A percentile compares a stretch with the other conserved stretches of the same genome.
These are phyloP conservation scores for Biscogniauxia marginata DNA, from an alignment of 2,329 filamentous ascomycete genomes.

Conservation along the genomic window DNA sequence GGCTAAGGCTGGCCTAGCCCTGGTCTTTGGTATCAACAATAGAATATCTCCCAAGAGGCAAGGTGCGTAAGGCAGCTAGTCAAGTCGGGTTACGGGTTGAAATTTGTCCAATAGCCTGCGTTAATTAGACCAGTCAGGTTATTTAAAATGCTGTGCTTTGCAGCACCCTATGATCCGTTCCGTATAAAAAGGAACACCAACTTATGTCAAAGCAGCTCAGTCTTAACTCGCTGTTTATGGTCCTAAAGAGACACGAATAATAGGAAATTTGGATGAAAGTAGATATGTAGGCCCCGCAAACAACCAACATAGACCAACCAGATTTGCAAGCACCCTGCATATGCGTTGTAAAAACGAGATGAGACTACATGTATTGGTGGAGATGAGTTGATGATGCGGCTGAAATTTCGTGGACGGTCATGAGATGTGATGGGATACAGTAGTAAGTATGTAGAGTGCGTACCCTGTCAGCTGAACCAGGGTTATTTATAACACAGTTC, in stretches of 20 bases:
- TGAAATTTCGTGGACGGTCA: conserved; percentile 1
- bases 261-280: too few species aligned
- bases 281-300: too few species aligned
- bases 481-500: neutral
- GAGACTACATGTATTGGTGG: neutral
- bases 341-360: neutral
- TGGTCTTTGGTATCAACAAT: neutral
- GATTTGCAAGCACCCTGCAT: too few species aligned
- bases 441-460: too few species aligned
- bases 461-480: neutral
- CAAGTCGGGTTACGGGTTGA: neutral
- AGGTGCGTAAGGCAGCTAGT: neutral
- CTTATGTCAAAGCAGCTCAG: too few species aligned
- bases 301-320: too few species aligned
- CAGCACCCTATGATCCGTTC: neutral
- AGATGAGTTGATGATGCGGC: conserved; percentile 4
- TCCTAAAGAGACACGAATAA: too few species aligned
- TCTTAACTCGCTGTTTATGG: too few species aligned
- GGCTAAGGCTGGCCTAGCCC: neutral
- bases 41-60: neutral
- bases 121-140: neutral
- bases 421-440: neutral
- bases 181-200: neutral
- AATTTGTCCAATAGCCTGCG: neutral
- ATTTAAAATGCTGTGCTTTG: neutral